Conservation (phyloP, 768 basidiomycete genomes). For the Naganishia kalamii region DNA sequence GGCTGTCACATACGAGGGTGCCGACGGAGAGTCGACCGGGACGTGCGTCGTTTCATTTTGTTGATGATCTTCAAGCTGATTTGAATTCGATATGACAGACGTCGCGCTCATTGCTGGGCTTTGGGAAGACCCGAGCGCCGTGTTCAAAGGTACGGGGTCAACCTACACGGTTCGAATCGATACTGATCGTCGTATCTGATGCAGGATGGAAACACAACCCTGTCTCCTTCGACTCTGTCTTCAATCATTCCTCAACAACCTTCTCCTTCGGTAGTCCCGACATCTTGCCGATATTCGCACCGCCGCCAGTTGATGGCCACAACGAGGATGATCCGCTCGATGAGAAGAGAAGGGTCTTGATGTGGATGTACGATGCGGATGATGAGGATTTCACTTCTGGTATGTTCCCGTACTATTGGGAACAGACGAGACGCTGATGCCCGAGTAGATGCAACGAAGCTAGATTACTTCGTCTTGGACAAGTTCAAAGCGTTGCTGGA, state of each 20-base stretch:
- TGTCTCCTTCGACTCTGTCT: conserved; percentile 79
- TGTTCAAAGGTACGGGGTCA: conserved; percentile 17
- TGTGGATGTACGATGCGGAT: conserved; percentile 69
- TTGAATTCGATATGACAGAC: too few relatives aligned
- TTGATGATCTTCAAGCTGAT: background rate
- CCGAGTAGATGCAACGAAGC: conserved; percentile 60
- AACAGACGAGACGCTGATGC: background rate
- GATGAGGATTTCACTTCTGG: conserved; percentile 85
- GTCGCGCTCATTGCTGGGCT: conserved; percentile 68
- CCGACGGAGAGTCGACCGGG: conserved; percentile 84
- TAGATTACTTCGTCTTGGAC: conserved; percentile 74
- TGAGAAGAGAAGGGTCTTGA: conserved; percentile 54
- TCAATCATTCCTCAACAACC: conserved; percentile 70
- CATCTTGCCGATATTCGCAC: conserved; percentile 77
- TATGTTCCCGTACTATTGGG: conserved; percentile 25
- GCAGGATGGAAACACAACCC: conserved; percentile 67
- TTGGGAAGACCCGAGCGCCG: conserved; percentile 21
- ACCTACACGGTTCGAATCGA: background rate
- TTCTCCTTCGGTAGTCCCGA: conserved; percentile 84
- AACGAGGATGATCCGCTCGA: conserved; percentile 20
- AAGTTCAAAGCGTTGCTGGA: conserved; percentile 58
- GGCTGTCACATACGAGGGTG: conserved; percentile 76
- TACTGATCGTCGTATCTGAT: conserved; percentile 24
- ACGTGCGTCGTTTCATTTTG: conserved; percentile 35
- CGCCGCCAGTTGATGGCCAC: conserved; percentile 53